Conservation (phyloP, 805 yeast genomes). For the Maudiozyma barnettii region DNA sequence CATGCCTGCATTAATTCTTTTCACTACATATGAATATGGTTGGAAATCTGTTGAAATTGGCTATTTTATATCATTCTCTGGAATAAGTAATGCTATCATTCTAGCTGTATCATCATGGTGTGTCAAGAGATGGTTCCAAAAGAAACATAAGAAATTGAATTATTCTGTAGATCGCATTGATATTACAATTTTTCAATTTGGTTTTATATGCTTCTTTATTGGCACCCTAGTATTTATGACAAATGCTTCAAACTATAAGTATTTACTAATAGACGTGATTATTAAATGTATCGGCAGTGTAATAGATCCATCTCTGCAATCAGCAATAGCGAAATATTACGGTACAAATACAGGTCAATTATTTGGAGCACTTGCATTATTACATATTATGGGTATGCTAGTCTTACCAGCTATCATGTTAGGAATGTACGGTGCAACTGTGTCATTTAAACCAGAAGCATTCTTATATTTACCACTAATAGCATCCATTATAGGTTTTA, state of each 20-base stretch:
- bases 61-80: conserved; percentile 42
- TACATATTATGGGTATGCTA: conserved; percentile 42
- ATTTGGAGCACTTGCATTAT: conserved; percentile 58
- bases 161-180: conserved; percentile 47
- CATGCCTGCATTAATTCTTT: conserved; percentile 39
- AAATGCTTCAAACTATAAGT: conserved; percentile 17
- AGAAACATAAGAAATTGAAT: conserved; percentile 28
- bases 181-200: conserved; percentile 32
- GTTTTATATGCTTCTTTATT: conserved; percentile 20
- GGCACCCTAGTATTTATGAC: conserved; percentile 17
- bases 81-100: conserved; percentile 40
- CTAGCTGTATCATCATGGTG: conserved; percentile 46
- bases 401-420: conserved; percentile 42
- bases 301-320: conserved; percentile 48
- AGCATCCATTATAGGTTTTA: conserved; percentile 10
- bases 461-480: conserved; percentile 28
- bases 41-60: conserved; percentile 52
- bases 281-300: conserved; percentile 42
- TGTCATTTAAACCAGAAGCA: conserved; percentile 31
- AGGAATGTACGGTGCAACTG: conserved; percentile 38
- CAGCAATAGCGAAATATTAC: conserved; percentile 51
- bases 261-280: conserved; percentile 25
- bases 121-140: conserved; percentile 31
- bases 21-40: conserved; percentile 41
- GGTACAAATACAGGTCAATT: conserved; percentile 56